Evolutionary conservation across 345 rosid genomes (phyloP).

Genomic region (Populus simonii): DNA sequence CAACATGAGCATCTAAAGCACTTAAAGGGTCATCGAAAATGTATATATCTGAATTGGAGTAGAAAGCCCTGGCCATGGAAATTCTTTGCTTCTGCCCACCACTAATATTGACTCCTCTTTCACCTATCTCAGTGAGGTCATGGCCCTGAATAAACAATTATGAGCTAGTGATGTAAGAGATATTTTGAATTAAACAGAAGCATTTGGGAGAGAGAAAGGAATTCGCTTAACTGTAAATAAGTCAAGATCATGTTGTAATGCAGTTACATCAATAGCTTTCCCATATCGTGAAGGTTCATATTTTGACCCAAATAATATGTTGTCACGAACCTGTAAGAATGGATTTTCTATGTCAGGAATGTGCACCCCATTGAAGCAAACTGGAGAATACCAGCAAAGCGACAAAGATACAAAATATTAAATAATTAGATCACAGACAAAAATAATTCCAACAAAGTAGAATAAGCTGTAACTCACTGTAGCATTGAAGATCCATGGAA

Average conservation of each 20-base stretch:
- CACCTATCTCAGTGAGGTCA: constrained; percentile 38
- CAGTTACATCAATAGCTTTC: constrained; percentile 78
- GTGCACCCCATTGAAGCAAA: not conserved
- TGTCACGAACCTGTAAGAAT: constrained; percentile 70
- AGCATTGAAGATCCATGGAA: constrained; percentile 99
- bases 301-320: constrained; percentile 83
- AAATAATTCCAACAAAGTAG: not conserved
- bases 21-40: constrained; percentile 36
- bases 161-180: constrained; percentile 2
- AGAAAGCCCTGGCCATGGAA: constrained; percentile 33
- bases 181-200: not conserved
- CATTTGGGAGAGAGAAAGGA: not conserved
- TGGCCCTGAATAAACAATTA: constrained; percentile 64
- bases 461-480: constrained; percentile 55
- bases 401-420: not conserved
- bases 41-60: constrained; percentile 28
- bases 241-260: constrained; percentile 88
- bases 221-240: constrained; percentile 55
- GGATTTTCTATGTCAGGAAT: not conserved
- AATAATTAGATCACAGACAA: not conserved
- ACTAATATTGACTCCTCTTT: constrained; percentile 35
- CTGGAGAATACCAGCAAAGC: not conserved
- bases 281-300: constrained; percentile 67
- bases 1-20: constrained; percentile 38
- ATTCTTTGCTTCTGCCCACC: constrained; percentile 38